phyloP scores from a whole-genome alignment of 768 basidiomycete species.

The Neoboletus magnificus region DNA sequence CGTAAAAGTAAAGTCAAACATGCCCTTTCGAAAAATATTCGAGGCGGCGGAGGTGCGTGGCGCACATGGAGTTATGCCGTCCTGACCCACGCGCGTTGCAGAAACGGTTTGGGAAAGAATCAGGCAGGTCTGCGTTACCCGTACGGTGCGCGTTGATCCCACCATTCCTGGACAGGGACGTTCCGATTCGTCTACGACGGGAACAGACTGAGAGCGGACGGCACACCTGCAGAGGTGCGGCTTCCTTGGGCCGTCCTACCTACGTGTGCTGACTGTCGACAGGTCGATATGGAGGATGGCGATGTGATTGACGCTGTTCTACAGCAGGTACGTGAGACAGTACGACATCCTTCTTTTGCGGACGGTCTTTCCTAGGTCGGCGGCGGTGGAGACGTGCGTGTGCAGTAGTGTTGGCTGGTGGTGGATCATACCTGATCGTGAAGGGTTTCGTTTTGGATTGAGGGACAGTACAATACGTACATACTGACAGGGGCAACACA shows the following conservation, averaged over 20 bases:
- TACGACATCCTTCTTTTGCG: background rate
- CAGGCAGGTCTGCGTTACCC: conserved; percentile 36
- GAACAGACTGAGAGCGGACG: conserved; percentile 41
- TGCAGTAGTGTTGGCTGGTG: background rate
- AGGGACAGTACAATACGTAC: background rate
- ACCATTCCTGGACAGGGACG: conserved; percentile 41
- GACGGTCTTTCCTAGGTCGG: conserved; percentile 18
- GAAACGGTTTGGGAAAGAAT: conserved; percentile 58
- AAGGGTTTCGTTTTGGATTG: background rate
- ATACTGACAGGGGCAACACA: background rate
- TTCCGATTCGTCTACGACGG: conserved; percentile 63
- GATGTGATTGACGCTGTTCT: conserved; percentile 61
- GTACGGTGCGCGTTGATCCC: background rate
- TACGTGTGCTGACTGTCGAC: background rate
- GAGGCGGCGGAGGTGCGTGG: conserved; percentile 59
- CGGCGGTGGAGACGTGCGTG: conserved; percentile 3
- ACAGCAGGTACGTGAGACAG: conserved; percentile 44
- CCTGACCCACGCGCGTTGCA: conserved; percentile 20
- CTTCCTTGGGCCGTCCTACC: conserved; percentile 1
- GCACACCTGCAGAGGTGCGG: conserved; percentile 54
- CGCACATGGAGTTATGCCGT: background rate
- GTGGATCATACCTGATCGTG: no score
- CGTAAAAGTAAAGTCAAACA: conserved; percentile 63
- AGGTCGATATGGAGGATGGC: conserved; percentile 60
- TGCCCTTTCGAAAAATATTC: conserved; percentile 65